These are phyloP conservation scores for Dunaliella sp. DNA, from an alignment of 139 green algal species.

Conservation along the genomic window DNA sequence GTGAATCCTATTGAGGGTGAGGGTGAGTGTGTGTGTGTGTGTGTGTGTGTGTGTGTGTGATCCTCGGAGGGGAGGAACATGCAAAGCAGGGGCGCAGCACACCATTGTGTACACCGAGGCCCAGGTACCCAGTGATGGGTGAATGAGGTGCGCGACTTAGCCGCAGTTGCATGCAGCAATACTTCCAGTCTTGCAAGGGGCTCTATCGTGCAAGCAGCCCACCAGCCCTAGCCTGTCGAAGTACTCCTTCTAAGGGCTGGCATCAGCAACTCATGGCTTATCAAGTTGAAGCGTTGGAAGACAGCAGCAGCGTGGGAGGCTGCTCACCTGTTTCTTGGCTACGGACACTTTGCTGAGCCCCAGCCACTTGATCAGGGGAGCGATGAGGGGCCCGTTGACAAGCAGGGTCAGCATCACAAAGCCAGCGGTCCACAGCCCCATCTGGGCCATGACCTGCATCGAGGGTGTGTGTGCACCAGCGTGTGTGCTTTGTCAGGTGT, in stretches of 20 bases:
- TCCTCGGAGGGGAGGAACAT: not conserved
- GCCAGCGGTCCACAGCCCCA: slow-evolving; percentile 71
- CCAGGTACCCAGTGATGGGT: not conserved
- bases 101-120: no score
- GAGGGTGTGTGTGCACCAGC: no score
- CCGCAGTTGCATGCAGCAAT: slow-evolving; percentile 6
- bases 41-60: not conserved
- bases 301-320: not conserved
- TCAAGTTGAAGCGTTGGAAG: no score
- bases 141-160: not conserved
- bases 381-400: slow-evolving; percentile 76
- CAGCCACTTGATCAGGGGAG: slow-evolving; percentile 46
- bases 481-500: no score
- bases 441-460: slow-evolving; percentile 36
- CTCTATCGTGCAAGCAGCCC: no score
- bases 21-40: not conserved
- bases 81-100: not conserved
- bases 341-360: slow-evolving; percentile 45
- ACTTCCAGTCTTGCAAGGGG: no score
- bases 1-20: not conserved
- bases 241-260: no score
- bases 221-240: no score
- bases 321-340: slow-evolving; percentile 44
- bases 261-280: no score
- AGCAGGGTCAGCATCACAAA: slow-evolving; percentile 85